Evolutionary conservation across 1,284 basidiomycete genomes (phyloP), one percentile per base, ranked within the genome.

Genomic region (Phellinidium pouzarii): DNA sequence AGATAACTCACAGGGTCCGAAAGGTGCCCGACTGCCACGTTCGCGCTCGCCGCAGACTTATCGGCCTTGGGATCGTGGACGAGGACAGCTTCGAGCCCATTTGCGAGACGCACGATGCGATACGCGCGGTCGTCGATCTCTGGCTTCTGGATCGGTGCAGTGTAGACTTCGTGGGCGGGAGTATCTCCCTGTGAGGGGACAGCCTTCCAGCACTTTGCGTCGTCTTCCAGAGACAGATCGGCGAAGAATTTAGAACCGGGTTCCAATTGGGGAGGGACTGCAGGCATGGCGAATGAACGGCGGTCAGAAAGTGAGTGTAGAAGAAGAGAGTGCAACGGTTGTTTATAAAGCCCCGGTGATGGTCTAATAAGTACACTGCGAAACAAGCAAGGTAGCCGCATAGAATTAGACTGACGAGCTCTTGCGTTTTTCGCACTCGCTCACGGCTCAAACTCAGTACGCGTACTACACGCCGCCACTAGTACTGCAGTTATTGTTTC

Each of bases 11-110:
- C 91, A 4, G 95, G 96, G 67, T 99, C 96, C 41, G 80, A 84
- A 54, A 99, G 71, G 69, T 99, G 95, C 2, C 96, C 96, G 1
- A 98, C 94, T 17, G 89, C 88, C 44, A 99, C 93, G 70, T 96
- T 92, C 68, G 99, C 77, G 62, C 91, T 93, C 0, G 95, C 96
- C 0, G 93, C 91, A 4, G 93, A 89, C 73, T 96, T 97, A 72
- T 99, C 96, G 4, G 93, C 85, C 61, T 84, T 84, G 0, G 79
- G 71, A 66, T 99, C 96, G 57, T 90, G 88, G 19, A 98, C 79
- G 14, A 99, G 70, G 58, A 91, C 82, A 1, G 84, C 92, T 60
- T 94, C 84, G 14, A 99, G 73, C 1, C 90, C 92, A 65, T 99
- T 99, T 7, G 84, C 76, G 2, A 99, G 79, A 45, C 77, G 79